These are phyloP conservation scores for Trametes cubensis DNA, from an alignment of 768 basidiomycete species.

Conservation along the genomic window DNA sequence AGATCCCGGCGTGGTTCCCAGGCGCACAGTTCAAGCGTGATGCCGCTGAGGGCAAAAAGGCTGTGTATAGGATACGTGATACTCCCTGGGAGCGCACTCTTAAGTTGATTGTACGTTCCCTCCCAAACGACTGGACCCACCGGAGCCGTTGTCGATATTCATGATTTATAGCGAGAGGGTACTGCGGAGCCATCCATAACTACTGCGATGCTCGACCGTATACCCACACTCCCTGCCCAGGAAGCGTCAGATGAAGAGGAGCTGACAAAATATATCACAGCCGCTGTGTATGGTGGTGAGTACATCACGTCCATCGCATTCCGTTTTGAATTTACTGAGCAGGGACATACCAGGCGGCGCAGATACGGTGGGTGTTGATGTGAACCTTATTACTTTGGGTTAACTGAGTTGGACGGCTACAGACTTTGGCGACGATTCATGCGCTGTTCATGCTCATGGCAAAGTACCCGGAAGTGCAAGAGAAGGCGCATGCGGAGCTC, in stretches of 20 bases:
- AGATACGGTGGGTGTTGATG: slow-evolving; percentile 4
- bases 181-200: slow-evolving; percentile 5
- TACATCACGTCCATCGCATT: too few species aligned
- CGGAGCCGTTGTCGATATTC: too few species aligned
- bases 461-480: slow-evolving; percentile 31
- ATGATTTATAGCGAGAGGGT: slow-evolving; percentile 9
- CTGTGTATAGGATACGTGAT: slow-evolving; percentile 11
- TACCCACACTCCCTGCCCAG: background rate
- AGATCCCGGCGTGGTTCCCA: slow-evolving; percentile 24
- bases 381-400: too few species aligned
- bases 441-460: slow-evolving; percentile 32
- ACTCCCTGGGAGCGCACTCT: slow-evolving; percentile 22
- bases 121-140: background rate
- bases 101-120: slow-evolving; percentile 20
- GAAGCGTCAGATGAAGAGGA: slow-evolving; percentile 1
- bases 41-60: slow-evolving; percentile 10
- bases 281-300: slow-evolving; percentile 19
- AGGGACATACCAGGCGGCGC: slow-evolving; percentile 3
- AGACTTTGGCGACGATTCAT: slow-evolving; percentile 29
- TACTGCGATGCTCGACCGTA: background rate
- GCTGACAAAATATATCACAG: slow-evolving; percentile 2
- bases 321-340: too few species aligned
- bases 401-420: background rate
- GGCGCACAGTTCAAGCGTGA: slow-evolving; percentile 22
- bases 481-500: slow-evolving; percentile 33